Evolutionary conservation across 2,329 filamentous ascomycete genomes (phyloP).

Genomic region (Westerdykella sp.): DNA sequence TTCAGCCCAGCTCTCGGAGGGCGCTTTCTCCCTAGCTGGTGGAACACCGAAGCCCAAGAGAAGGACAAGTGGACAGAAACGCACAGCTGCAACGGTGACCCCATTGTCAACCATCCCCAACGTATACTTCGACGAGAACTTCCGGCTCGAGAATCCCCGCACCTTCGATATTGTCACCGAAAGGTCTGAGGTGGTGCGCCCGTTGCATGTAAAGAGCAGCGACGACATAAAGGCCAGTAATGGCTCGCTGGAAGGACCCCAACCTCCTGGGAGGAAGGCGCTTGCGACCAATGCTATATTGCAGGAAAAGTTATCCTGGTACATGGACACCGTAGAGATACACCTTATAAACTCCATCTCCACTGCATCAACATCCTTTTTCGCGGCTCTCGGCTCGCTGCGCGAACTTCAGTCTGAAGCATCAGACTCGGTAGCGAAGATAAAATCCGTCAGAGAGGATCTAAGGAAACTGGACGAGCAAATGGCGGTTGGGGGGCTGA

Average conservation of each 20-base stretch:
- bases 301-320: constrained; percentile 98
- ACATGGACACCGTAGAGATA: constrained; percentile 98
- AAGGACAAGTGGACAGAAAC: constrained; percentile 51
- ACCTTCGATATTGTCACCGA: constrained; percentile 97
- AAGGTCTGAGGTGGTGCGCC: constrained; percentile 85
- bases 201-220: constrained; percentile 42
- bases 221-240: constrained; percentile 53
- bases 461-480: constrained; percentile 76
- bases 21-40: constrained; percentile 42
- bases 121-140: constrained; percentile 93
- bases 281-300: constrained; percentile 94
- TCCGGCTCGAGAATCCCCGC: constrained; percentile 89
- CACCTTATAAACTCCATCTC: constrained; percentile 96
- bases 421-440: constrained; percentile 80
- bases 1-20: constrained; percentile 37
- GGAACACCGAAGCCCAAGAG: constrained; percentile 45
- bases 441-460: constrained; percentile 73
- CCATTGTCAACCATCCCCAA: constrained; percentile 85
- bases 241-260: constrained; percentile 53
- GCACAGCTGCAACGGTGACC: constrained; percentile 65
- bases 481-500: constrained; percentile 76
- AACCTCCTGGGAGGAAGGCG: constrained; percentile 61
- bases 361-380: constrained; percentile 91
- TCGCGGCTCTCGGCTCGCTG: constrained; percentile 84
- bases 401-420: constrained; percentile 89